Evolutionary conservation across 345 rosid genomes (phyloP).

Genomic region (Lepidium aucheri): DNA sequence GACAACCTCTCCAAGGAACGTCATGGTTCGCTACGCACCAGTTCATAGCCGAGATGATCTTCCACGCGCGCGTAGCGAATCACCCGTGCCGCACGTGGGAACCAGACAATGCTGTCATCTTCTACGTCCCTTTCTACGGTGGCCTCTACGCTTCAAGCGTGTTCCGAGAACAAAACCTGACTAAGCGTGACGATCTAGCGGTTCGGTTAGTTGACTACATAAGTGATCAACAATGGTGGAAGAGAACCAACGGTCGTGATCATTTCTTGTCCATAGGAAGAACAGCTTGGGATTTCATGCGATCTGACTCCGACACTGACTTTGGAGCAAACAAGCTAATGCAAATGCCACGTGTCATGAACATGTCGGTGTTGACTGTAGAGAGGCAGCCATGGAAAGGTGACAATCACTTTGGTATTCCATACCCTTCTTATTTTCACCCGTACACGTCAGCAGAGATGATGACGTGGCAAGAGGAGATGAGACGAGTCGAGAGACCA

Average conservation of each 20-base stretch:
- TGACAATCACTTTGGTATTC: constrained; percentile 42
- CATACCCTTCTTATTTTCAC: constrained; percentile 67
- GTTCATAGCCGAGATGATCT: constrained; percentile 46
- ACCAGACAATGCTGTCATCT: constrained; percentile 37
- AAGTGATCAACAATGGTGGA: constrained; percentile 35
- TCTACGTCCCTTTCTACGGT: constrained; percentile 45
- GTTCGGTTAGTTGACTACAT: constrained; percentile 24
- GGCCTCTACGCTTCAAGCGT: constrained; percentile 49
- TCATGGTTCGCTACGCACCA: constrained; percentile 41
- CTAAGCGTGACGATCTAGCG: constrained; percentile 36
- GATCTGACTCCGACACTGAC: constrained; percentile 14
- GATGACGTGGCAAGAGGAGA: constrained; percentile 38
- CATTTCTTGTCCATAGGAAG: constrained; percentile 52
- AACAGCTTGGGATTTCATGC: constrained; percentile 49
- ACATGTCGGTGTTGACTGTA: constrained; percentile 45
- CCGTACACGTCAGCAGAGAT: constrained; percentile 36
- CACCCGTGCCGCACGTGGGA: constrained; percentile 47
- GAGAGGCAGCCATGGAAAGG: constrained; percentile 40
- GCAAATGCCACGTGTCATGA: constrained; percentile 41
- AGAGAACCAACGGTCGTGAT: constrained; percentile 41
- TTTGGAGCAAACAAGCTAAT: constrained; percentile 47
- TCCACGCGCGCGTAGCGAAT: constrained; percentile 36
- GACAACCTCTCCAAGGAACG: constrained; percentile 27
- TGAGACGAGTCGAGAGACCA: constrained; percentile 21
- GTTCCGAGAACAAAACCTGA: constrained; percentile 39